phyloP scores from a whole-genome alignment of 192 early-diverging fungal species.

The Neocallimastix lanati region DNA sequence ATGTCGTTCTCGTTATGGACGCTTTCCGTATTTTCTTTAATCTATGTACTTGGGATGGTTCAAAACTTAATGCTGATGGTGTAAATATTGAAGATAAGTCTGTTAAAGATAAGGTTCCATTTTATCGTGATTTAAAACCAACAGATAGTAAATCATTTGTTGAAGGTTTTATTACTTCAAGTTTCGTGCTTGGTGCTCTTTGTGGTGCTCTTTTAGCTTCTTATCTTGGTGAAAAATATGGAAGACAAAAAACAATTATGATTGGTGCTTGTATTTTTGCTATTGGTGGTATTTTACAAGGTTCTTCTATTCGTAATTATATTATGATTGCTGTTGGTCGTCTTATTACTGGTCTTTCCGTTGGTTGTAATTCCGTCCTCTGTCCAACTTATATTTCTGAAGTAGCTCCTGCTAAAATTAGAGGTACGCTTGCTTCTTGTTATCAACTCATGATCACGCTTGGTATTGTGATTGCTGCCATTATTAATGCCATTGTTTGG shows the following conservation, averaged over 20 bases:
- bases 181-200: background rate
- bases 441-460: constrained; percentile 4
- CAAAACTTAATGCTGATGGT: background rate
- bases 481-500: constrained; percentile 3
- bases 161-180: constrained; percentile 2
- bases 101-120: constrained; percentile 1
- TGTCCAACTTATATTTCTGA: constrained; percentile 5
- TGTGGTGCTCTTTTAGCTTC: background rate
- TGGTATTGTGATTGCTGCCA: constrained; percentile 2
- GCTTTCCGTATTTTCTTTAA: background rate
- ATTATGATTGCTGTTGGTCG: background rate
- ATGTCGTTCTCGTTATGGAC: constrained; percentile 1
- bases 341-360: constrained; percentile 1
- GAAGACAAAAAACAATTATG: constrained; percentile 1
- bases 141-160: background rate
- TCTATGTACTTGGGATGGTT: background rate
- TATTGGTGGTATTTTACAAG: constrained; percentile 4
- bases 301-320: background rate
- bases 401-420: background rate
- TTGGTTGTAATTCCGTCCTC: background rate
- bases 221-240: constrained; percentile 2
- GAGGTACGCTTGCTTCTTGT: constrained; percentile 2
- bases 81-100: too few species aligned
- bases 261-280: background rate
- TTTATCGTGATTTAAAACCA: background rate